Conservation (phyloP, 371 early-diverging fungal species). For the Saksenaea oblongispora region DNA sequence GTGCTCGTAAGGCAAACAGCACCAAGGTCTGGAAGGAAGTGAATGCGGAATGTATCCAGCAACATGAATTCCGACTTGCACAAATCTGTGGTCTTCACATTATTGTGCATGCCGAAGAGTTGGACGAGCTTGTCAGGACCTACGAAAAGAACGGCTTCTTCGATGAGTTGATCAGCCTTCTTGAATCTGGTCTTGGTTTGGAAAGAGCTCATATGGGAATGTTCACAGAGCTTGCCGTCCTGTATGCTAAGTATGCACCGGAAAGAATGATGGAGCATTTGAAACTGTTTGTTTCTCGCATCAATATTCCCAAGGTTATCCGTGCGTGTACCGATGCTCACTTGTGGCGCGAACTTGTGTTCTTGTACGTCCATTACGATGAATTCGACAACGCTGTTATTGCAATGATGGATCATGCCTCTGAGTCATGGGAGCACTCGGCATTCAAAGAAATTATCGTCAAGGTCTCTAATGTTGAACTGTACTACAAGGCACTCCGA, state of each 20-base stretch:
- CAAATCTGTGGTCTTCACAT: constrained; percentile 96
- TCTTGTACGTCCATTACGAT: constrained; percentile 96
- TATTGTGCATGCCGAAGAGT: constrained; percentile 96
- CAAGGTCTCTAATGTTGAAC: constrained; percentile 94
- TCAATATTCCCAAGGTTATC: constrained; percentile 98
- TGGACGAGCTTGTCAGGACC: constrained; percentile 81
- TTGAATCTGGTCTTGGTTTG: constrained; percentile 93
- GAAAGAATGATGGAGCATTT: constrained; percentile 96
- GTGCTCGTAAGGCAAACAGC: constrained; percentile 96
- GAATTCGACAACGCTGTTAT: constrained; percentile 96
- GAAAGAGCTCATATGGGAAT: constrained; percentile 99
- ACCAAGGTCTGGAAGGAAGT: constrained; percentile 98
- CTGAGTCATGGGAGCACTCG: constrained; percentile 93
- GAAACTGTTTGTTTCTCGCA: constrained; percentile 92
- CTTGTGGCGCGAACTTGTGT: constrained; percentile 95
- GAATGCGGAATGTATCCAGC: constrained; percentile 90
- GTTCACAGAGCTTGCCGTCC: constrained; percentile 96
- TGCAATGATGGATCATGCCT: constrained; percentile 91
- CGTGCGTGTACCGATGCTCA: constrained; percentile 91
- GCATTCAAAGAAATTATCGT: constrained; percentile 94
- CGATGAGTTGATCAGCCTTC: constrained; percentile 84
- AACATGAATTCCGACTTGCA: constrained; percentile 93
- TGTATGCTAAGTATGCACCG: constrained; percentile 93
- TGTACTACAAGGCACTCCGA: constrained; percentile 94
- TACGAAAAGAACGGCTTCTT: constrained; percentile 91